These are phyloP conservation scores for Lenwebbia sp. DNA, from an alignment of 345 rosid genomes.

Conservation along the genomic window DNA sequence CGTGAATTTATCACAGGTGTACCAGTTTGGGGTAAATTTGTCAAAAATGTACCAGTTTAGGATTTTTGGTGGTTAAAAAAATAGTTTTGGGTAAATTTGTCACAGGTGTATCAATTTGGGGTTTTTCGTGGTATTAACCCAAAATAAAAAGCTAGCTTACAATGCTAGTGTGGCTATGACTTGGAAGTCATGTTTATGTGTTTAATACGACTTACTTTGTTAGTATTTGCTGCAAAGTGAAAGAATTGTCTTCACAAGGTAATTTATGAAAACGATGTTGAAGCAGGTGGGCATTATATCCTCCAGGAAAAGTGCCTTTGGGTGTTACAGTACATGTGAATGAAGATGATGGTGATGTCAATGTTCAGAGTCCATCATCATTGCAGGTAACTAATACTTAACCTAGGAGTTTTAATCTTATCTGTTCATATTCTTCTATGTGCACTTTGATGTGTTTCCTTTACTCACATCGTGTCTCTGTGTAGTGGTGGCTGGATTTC, in stretches of 20 bases:
- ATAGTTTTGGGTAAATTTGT: too few relatives aligned
- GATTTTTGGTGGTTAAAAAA: too few relatives aligned
- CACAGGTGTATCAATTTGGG: too few relatives aligned
- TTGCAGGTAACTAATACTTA: constrained; percentile 54
- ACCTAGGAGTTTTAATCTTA: neutral
- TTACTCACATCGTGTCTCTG: neutral
- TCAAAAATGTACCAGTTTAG: too few relatives aligned
- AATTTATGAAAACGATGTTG: constrained; percentile 4
- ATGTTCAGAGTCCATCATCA: constrained; percentile 80
- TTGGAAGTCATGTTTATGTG: neutral
- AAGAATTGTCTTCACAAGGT: constrained; percentile 1
- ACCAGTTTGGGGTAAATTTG: too few relatives aligned
- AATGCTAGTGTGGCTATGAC: neutral
- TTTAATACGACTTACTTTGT: neutral
- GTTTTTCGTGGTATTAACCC: too few relatives aligned
- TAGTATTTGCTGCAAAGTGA: neutral
- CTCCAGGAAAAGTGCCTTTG: constrained; percentile 94
- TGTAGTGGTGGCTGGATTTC: constrained; percentile 95
- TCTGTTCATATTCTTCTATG: neutral
- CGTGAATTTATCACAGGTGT: too few relatives aligned
- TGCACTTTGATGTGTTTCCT: neutral
- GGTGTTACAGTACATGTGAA: constrained; percentile 96
- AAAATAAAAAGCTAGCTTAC: neutral
- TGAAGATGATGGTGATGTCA: constrained; percentile 93
- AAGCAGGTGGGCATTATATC: constrained; percentile 94